Base-by-base conservation (phyloP, 2,329 filamentous ascomycete genomes). In the Botryotinia calthae region DNA sequence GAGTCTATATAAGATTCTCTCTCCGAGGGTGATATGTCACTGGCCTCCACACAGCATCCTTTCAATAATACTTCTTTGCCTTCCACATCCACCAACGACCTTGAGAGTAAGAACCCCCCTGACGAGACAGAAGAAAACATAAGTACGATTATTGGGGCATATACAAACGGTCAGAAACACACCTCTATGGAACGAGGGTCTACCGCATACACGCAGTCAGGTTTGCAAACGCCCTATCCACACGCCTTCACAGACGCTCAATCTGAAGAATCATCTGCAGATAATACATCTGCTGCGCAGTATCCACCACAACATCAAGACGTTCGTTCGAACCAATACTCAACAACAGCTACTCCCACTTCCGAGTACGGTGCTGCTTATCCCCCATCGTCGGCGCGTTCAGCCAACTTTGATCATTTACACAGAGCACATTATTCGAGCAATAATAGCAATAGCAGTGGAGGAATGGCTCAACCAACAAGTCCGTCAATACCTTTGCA, bases 401-500 rank as follows among this genome's bases (percentile, higher is more conserved):
- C 93, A 89, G 75, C 90, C 84, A 91, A 92, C 74, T 97, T 95
- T 82, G 94, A 97, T 80, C 94, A 97, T 84, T 89, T 96, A 82
- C 90, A 93, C 85, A 92, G 94, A 81, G 88, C 91, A 81, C 96
- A 96, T 86, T 91, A 94, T 84, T 90, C 93, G 85, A 90, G 88
- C 83, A 89, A 90, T 82, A 88, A 90, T 83, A 90, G 88, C 85
- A 90, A 90, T 76, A 89, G 91, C 74, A 89, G 91, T 84, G 92
- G 90, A 90, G 92, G 91, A 91, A 98, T 98, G 95, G 94, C 95
- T 90, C 94, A 97, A 93, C 90, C 94, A 91, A 93, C 93, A 92
- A 97, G 95, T 97, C 93, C 93, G 94, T 97, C 93, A 85, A 89
- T 93, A 88, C 88, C 92, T 90, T 87, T 93, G 86, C 88, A 90